Evolutionary conservation across 306 rosid species (phyloP).

Genomic region (Cucumis melo): DNA sequence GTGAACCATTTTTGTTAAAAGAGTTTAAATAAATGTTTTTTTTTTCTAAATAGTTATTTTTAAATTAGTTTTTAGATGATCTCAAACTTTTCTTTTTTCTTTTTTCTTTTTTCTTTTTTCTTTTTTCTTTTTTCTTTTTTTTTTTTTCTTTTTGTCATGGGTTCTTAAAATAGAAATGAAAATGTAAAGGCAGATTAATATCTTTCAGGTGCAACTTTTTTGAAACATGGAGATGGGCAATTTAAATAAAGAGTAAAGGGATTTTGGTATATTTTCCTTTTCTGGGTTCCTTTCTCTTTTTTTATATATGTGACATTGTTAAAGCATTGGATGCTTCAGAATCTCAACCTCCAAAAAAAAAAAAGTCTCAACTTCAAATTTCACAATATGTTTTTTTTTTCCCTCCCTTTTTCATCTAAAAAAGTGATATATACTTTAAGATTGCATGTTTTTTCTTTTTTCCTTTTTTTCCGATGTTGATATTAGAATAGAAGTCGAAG

Average conservation of each 20-base stretch:
- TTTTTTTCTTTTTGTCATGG: background rate
- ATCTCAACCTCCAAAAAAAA: background rate
- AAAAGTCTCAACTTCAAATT: background rate
- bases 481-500: background rate
- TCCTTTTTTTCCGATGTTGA: background rate
- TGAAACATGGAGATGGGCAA: background rate
- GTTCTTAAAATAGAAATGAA: background rate
- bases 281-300: background rate
- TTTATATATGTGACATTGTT: background rate
- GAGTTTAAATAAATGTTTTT: too few species aligned
- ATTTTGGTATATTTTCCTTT: conserved; percentile 3
- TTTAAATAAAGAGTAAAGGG: background rate
- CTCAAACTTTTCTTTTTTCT: background rate
- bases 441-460: background rate
- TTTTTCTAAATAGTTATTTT: background rate
- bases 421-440: background rate
- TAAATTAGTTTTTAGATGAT: background rate
- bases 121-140: background rate
- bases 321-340: background rate
- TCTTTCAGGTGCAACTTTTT: background rate
- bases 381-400: background rate
- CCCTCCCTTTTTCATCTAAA: too few species aligned
- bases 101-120: background rate
- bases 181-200: background rate
- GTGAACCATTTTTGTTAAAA: too few species aligned